These are phyloP conservation scores for Phytophthora cryptogea DNA, from an alignment of 352 stramenopile genomes.

Conservation along the genomic window DNA sequence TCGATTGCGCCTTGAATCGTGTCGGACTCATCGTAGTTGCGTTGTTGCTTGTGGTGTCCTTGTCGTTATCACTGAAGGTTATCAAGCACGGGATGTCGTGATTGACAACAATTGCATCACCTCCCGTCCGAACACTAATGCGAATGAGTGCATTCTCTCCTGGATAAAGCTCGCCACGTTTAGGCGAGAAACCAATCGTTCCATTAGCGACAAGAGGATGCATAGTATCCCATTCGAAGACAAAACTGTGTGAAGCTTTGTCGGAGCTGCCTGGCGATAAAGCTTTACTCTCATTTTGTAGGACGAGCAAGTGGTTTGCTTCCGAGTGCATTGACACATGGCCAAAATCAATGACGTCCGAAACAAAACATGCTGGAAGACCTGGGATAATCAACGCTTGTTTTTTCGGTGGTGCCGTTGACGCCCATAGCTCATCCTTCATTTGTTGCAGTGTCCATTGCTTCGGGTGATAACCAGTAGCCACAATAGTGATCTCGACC, in stretches of 20 bases:
- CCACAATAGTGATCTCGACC: conserved; percentile 63
- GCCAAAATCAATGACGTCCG: conserved; percentile 60
- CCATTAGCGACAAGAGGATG: conserved; percentile 60
- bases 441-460: conserved; percentile 44
- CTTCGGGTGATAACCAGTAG: conserved; percentile 57
- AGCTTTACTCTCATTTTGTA: conserved; percentile 45
- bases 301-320: conserved; percentile 47
- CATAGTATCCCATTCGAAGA: conserved; percentile 63
- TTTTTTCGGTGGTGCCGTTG: conserved; percentile 23
- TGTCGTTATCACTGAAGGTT: conserved; percentile 28
- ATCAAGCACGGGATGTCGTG: conserved; percentile 70
- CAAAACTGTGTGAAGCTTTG: conserved; percentile 19
- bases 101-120: conserved; percentile 64
- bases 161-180: conserved; percentile 47
- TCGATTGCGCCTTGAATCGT: conserved; percentile 11
- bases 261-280: neutral
- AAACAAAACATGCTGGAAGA: conserved; percentile 51
- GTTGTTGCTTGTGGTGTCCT: conserved; percentile 26
- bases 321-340: conserved; percentile 64
- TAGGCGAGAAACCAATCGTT: conserved; percentile 54
- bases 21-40: conserved; percentile 19
- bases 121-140: conserved; percentile 44
- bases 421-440: conserved; percentile 29
- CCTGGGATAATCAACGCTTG: conserved; percentile 44
- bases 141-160: conserved; percentile 60